These are phyloP conservation scores for Phytophthora idaei DNA, from an alignment of 352 stramenopile species.

Conservation along the genomic window DNA sequence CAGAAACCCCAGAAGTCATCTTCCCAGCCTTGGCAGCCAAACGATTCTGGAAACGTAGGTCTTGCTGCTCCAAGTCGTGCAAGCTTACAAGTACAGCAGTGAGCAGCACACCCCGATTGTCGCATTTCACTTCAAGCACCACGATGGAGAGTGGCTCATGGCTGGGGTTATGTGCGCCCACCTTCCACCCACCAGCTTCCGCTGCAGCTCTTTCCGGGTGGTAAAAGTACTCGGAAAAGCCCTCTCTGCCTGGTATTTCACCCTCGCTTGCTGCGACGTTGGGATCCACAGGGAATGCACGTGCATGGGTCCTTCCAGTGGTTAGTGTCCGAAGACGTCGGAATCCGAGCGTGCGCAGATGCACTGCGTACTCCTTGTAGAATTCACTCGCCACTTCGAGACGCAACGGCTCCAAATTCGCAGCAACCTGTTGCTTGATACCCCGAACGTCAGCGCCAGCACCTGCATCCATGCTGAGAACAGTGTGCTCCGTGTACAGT, in stretches of 20 bases:
- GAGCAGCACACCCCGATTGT: conserved; percentile 71
- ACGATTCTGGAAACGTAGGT: conserved; percentile 60
- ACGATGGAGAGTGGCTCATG: conserved; percentile 43
- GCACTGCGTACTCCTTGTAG: conserved; percentile 66
- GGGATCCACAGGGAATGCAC: conserved; percentile 27
- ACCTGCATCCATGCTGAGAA: conserved; percentile 69
- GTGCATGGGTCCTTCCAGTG: conserved; percentile 23
- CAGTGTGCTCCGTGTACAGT: conserved; percentile 78
- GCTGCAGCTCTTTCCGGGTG: conserved; percentile 46
- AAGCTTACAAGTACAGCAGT: conserved; percentile 67
- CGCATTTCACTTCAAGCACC: conserved; percentile 75
- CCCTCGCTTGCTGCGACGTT: conserved; percentile 19
- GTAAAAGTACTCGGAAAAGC: conserved; percentile 78
- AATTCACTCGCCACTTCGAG: conserved; percentile 78
- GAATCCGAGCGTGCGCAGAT: conserved; percentile 74
- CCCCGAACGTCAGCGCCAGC: conserved; percentile 61
- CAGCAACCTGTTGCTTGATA: conserved; percentile 78
- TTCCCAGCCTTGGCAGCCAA: conserved; percentile 24
- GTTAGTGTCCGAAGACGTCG: conserved; percentile 54
- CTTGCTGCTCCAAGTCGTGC: conserved; percentile 66
- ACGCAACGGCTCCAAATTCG: conserved; percentile 68
- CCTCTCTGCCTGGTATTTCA: conserved; percentile 47
- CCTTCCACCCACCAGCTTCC: conserved; percentile 30
- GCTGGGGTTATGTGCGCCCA: conserved; percentile 7
- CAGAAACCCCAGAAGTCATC: conserved; percentile 23